Evolutionary conservation across 805 yeast genomes (phyloP).

Genomic region (Starmera amethionina): DNA sequence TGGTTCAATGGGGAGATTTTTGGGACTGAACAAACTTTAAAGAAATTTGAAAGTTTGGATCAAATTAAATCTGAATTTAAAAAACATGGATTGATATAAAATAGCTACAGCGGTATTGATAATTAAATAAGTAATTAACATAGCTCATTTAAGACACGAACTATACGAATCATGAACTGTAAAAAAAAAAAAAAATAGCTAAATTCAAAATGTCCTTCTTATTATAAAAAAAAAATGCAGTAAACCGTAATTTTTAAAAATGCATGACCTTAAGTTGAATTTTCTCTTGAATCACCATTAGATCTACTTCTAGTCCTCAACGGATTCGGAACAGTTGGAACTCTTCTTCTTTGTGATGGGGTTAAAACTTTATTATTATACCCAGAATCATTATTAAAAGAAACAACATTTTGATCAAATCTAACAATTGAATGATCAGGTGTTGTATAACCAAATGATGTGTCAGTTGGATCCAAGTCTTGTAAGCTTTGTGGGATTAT

Average conservation of each 20-base stretch:
- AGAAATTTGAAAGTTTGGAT: conserved; percentile 16
- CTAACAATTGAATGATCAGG: conserved; percentile 10
- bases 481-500: too few species aligned
- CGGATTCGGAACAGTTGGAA: conserved; percentile 17
- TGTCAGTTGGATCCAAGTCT: too few species aligned
- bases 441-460: too few species aligned
- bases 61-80: conserved; percentile 14
- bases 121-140: too few species aligned
- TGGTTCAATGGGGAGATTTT: conserved; percentile 49
- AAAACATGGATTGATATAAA: conserved; percentile 12
- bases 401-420: conserved; percentile 8
- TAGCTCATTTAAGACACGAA: too few species aligned
- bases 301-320: conserved; percentile 19
- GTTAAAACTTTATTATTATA: conserved; percentile 6
- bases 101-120: too few species aligned
- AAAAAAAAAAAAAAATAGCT: too few species aligned
- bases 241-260: too few species aligned
- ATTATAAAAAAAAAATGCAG: too few species aligned
- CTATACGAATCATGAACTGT: too few species aligned
- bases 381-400: neutral
- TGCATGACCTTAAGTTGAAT: conserved; percentile 5
- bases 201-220: too few species aligned
- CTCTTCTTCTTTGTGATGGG: conserved; percentile 18
- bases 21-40: conserved; percentile 46
- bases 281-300: conserved; percentile 10